Evolutionary conservation across 2,329 filamentous ascomycete species (phyloP).

Genomic region (Magnaporthiopsis rhizophila): DNA sequence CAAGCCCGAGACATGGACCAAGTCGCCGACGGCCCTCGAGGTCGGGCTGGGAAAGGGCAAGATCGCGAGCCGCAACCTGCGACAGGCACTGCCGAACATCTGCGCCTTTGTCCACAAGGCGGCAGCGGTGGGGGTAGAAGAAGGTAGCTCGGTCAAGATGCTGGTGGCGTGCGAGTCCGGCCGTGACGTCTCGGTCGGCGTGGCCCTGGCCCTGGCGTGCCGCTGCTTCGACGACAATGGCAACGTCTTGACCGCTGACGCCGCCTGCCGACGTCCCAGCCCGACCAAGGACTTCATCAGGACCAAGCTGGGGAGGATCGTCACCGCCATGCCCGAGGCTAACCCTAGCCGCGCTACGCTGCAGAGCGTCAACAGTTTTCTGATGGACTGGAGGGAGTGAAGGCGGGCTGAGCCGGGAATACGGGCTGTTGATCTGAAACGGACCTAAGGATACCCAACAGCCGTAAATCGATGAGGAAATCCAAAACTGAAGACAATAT

Average conservation of each 20-base stretch:
- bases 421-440: background rate
- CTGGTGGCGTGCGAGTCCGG: conserved; percentile 69
- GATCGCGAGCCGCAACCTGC: conserved; percentile 73
- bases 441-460: background rate
- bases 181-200: conserved; percentile 72
- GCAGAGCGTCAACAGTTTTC: conserved; percentile 83
- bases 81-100: conserved; percentile 58
- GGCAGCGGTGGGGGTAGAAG: background rate
- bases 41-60: conserved; percentile 67
- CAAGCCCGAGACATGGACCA: conserved; percentile 33
- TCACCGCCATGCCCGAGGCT: conserved; percentile 66
- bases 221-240: conserved; percentile 62
- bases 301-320: conserved; percentile 71
- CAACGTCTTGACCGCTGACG: conserved; percentile 22
- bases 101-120: conserved; percentile 39
- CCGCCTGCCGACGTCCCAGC: conserved; percentile 10
- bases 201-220: conserved; percentile 69
- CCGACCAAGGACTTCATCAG: conserved; percentile 73
- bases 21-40: conserved; percentile 32
- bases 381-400: conserved; percentile 54
- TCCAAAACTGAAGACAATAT: background rate
- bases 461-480: background rate
- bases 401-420: background rate
- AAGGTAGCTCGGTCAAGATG: conserved; percentile 19
- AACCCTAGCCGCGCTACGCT: conserved; percentile 81